Evolutionary conservation across 257 asterid genomes (phyloP).

Genomic region (Parsonsia alboflavescens): DNA sequence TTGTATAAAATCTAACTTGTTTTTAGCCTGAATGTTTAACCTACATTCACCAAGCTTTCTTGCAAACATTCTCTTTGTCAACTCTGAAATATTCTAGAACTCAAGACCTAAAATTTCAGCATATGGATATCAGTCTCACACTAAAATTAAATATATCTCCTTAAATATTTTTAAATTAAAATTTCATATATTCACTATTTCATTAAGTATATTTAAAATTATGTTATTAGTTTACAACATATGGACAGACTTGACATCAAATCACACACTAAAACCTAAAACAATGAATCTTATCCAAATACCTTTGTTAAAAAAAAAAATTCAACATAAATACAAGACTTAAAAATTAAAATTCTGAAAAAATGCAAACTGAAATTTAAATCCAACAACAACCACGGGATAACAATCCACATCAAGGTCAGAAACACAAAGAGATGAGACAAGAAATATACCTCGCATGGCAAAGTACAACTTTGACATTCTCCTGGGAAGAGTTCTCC

Average conservation of each 20-base stretch:
- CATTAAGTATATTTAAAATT: too few species aligned
- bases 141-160: not conserved
- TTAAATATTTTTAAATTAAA: too few species aligned
- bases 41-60: not conserved
- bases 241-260: not conserved
- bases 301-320: too few species aligned
- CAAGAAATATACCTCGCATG: slow-evolving; percentile 71
- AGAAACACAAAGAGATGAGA: not conserved
- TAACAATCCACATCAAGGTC: not conserved
- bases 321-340: not conserved
- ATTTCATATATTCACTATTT: too few species aligned
- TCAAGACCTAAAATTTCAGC: not conserved
- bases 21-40: not conserved
- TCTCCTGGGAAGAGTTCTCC: slow-evolving; percentile 85
- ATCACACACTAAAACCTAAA: not conserved
- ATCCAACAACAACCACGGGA: not conserved
- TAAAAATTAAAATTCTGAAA: not conserved
- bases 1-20: not conserved
- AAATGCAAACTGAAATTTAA: not conserved
- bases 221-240: too few species aligned
- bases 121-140: not conserved
- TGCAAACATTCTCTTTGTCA: not conserved
- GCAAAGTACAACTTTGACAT: slow-evolving; percentile 77
- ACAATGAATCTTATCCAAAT: not conserved
- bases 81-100: not conserved